Evolutionary conservation across 225 moss, liverwort and hornwort genomes (phyloP).

Genomic region (Takakia lepidozioides): DNA sequence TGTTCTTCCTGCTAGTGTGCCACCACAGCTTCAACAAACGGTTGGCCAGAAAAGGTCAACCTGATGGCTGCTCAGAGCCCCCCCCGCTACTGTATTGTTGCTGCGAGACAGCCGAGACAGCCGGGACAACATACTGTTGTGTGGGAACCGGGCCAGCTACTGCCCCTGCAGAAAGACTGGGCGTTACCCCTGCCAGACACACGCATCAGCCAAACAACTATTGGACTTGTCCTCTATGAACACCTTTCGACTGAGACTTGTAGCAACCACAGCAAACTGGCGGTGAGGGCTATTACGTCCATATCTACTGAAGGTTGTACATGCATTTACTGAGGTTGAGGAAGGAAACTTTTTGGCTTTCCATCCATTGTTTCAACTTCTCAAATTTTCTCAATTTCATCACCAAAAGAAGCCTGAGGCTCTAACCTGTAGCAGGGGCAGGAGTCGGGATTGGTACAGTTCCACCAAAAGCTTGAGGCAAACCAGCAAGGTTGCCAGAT

Average conservation of each 20-base stretch:
- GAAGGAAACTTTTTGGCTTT: conserved; percentile 19
- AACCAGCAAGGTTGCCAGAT: conserved; percentile 58
- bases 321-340: not conserved
- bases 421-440: conserved; percentile 81
- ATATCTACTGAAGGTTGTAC: not conserved
- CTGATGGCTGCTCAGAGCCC: conserved; percentile 45
- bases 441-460: conserved; percentile 67
- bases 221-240: too few relatives aligned
- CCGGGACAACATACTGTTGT: conserved; percentile 43
- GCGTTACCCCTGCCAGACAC: conserved; percentile 51
- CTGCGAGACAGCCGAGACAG: conserved; percentile 32
- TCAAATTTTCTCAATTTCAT: too few relatives aligned
- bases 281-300: not conserved
- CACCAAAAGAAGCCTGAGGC: too few relatives aligned
- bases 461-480: conserved; percentile 77
- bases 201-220: conserved; percentile 8
- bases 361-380: too few relatives aligned
- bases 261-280: too few relatives aligned
- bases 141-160: conserved; percentile 52
- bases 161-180: conserved; percentile 47
- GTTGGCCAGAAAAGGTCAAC: conserved; percentile 40
- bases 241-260: too few relatives aligned
- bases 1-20: conserved; percentile 33
- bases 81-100: conserved; percentile 47
- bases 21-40: conserved; percentile 14